phyloP scores from a whole-genome alignment of 768 basidiomycete genomes.

The Piloderma croceum region DNA sequence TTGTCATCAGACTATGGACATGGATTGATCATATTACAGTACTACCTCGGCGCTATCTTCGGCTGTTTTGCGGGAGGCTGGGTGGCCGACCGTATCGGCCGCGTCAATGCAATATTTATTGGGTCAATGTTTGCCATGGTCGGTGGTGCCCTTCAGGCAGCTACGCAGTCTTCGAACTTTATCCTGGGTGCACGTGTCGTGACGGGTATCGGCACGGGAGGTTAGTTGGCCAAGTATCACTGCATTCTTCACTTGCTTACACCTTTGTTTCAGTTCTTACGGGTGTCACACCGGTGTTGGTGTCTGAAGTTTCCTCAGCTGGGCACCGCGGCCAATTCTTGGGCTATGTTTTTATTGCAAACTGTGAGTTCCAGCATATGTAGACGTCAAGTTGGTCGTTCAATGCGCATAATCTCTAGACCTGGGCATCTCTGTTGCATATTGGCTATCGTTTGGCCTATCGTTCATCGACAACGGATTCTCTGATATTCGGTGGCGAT shows the following conservation, averaged over 20 bases:
- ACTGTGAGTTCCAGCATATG: background rate
- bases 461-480: conserved; percentile 39
- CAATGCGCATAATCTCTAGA: too few species aligned
- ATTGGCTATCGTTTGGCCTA: conserved; percentile 42
- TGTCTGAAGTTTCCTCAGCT: too few species aligned
- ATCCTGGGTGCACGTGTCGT: conserved; percentile 41
- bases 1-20: too few species aligned
- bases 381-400: conserved; percentile 1
- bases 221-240: too few species aligned
- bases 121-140: conserved; percentile 37
- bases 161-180: conserved; percentile 30
- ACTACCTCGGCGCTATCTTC: conserved; percentile 39
- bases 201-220: conserved; percentile 40
- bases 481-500: conserved; percentile 33
- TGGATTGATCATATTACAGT: too few species aligned
- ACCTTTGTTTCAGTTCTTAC: too few species aligned
- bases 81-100: conserved; percentile 25
- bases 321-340: conserved; percentile 3
- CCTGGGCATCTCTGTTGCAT: conserved; percentile 41
- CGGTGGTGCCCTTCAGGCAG: conserved; percentile 37
- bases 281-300: too few species aligned
- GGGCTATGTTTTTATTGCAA: background rate
- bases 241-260: too few species aligned
- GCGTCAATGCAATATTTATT: conserved; percentile 10
- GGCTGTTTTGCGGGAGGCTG: conserved; percentile 37